These are phyloP conservation scores for Patellifolia procumbens DNA, from an alignment of 179 eudicot species.

Conservation along the genomic window DNA sequence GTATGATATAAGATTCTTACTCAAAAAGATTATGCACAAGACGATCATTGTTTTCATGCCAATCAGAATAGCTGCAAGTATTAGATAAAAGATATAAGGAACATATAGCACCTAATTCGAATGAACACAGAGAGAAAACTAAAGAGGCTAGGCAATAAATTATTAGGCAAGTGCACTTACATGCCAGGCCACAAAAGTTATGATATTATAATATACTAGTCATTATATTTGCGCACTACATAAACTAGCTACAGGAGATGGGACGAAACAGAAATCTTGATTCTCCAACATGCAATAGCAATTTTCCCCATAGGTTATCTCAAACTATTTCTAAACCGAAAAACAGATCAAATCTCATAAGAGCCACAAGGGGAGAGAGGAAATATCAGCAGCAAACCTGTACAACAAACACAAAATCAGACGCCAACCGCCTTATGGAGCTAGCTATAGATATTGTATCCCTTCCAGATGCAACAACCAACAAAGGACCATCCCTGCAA, in stretches of 20 bases:
- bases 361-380: background rate
- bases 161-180: background rate
- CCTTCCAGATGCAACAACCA: slow-evolving; percentile 95
- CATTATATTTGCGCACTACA: background rate
- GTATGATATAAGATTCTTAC: slow-evolving; percentile 13
- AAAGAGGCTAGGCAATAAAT: background rate
- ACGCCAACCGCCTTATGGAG: slow-evolving; percentile 78
- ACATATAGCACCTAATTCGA: background rate
- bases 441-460: slow-evolving; percentile 88
- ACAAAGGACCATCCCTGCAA: slow-evolving; percentile 86
- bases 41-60: background rate
- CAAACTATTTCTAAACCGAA: background rate
- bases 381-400: slow-evolving; percentile 57
- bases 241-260: background rate
- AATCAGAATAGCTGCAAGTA: background rate
- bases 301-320: background rate
- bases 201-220: too few species aligned
- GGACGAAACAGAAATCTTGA: background rate
- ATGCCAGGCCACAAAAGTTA: too few species aligned
- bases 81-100: background rate
- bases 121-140: background rate
- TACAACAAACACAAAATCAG: slow-evolving; percentile 84
- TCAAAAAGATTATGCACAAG: background rate
- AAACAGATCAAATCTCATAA: background rate
- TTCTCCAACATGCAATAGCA: background rate